A percentile compares a stretch with the other conserved stretches of the same genome.
phyloP scores from a whole-genome alignment of 148 eudicot genomes.

The Silene latifolia region DNA sequence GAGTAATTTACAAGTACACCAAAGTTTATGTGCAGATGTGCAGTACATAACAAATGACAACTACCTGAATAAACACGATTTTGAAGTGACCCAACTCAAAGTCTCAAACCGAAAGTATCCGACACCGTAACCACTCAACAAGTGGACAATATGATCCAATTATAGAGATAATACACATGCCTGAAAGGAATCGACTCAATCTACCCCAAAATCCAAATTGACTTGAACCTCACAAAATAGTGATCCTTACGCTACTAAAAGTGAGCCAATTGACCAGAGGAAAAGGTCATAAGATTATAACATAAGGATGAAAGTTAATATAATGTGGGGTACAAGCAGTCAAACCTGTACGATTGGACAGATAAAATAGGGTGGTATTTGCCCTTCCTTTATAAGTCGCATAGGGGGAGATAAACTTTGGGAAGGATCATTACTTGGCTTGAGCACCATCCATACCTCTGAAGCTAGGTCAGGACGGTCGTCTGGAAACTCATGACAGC shows the following conservation, averaged over 20 bases:
- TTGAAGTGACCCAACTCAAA: no score
- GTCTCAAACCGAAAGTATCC: no score
- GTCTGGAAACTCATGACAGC: constrained; percentile 42
- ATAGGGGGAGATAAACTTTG: constrained; percentile 24
- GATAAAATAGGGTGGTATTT: constrained; percentile 1
- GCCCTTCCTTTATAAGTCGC: neutral
- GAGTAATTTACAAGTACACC: no score
- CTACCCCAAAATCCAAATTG: no score
- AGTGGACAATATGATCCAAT: neutral
- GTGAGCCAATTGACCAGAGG: neutral
- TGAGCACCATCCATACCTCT: constrained; percentile 67
- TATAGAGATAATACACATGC: no score
- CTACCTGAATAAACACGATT: no score
- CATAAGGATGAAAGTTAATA: neutral
- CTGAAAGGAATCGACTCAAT: no score
- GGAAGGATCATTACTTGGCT: constrained; percentile 50
- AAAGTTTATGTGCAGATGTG: no score
- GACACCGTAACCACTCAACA: neutral
- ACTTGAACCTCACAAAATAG: neutral
- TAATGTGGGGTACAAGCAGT: neutral
- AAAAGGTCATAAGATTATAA: neutral
- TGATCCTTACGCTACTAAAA: neutral
- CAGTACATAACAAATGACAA: no score
- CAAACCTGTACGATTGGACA: constrained; percentile 14
- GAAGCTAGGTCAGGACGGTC: constrained; percentile 57